phyloP scores from a whole-genome alignment of 257 asterid genomes.

The Plantago elongata region DNA sequence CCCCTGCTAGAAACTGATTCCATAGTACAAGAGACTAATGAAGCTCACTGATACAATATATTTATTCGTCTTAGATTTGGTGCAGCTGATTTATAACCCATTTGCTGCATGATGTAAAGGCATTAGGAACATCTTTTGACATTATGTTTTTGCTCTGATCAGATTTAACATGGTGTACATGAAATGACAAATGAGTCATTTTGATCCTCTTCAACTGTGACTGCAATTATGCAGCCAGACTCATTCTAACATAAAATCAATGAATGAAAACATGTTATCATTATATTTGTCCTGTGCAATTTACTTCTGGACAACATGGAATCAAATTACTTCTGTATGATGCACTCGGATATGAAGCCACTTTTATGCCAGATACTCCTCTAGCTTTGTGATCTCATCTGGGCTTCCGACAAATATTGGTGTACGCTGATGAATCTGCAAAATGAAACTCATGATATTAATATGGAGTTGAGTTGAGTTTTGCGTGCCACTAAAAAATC shows the following conservation, averaged over 20 bases:
- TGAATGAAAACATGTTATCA: background rate
- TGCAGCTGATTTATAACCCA: conserved; percentile 13
- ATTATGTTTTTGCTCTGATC: conserved; percentile 13
- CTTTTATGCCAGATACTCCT: conserved; percentile 34
- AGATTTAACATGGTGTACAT: conserved; percentile 17
- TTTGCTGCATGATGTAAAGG: conserved; percentile 24
- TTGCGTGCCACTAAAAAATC: background rate
- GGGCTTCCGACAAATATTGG: conserved; percentile 83
- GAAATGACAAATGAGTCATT: conserved; percentile 2
- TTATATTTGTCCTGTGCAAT: background rate
- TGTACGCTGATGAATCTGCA: conserved; percentile 76
- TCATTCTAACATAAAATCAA: background rate
- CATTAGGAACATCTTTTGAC: conserved; percentile 18
- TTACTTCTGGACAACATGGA: background rate
- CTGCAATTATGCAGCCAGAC: background rate
- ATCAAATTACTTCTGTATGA: background rate
- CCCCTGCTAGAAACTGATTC: conserved; percentile 13
- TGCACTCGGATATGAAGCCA: background rate
- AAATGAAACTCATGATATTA: conserved; percentile 9
- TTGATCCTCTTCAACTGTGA: conserved; percentile 5
- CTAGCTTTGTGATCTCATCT: conserved; percentile 55
- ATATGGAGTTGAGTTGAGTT: background rate
- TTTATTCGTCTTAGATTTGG: conserved; percentile 15
- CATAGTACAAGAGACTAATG: conserved; percentile 3
- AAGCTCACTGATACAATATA: conserved; percentile 20